Evolutionary conservation across 1,139 yeast species (phyloP).

Genomic region (Protomyces macrosporus): DNA sequence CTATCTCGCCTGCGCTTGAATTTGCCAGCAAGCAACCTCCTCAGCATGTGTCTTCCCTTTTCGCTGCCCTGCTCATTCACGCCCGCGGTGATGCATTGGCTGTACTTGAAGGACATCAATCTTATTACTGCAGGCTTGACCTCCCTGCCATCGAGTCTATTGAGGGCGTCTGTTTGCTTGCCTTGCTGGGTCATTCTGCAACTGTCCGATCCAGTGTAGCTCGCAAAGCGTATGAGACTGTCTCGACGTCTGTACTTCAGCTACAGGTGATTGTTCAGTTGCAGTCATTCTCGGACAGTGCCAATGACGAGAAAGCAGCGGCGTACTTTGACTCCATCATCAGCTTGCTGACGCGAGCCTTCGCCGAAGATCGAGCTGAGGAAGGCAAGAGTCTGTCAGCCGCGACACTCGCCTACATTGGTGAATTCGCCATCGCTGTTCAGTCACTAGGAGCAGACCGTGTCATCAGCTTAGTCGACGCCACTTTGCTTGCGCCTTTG

Average conservation of each 20-base stretch:
- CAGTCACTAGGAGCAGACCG: not conserved
- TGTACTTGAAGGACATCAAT: not conserved
- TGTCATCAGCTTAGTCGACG: not conserved
- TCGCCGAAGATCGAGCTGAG: constrained; percentile 20
- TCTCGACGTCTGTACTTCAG: not conserved
- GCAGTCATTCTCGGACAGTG: not conserved
- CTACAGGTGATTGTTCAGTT: not conserved
- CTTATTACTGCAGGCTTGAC: not conserved
- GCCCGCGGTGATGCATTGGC: not conserved
- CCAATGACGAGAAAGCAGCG: not conserved
- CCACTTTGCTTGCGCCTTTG: constrained; percentile 14
- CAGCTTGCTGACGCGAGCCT: constrained; percentile 8
- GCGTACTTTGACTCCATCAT: not conserved
- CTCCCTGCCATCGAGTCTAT: not conserved
- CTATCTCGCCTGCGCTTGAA: not conserved
- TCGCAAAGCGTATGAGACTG: not conserved
- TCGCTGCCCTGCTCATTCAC: not conserved
- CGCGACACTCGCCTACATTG: not conserved
- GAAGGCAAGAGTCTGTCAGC: constrained; percentile 5
- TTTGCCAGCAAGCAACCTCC: not conserved
- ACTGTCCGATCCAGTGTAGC: not conserved
- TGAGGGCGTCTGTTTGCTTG: not conserved
- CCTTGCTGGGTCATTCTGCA: not conserved
- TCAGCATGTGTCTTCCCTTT: not conserved
- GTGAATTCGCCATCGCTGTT: not conserved